Base-by-base conservation (phyloP, 768 basidiomycete species). In the Sarcomyxa edulis region DNA sequence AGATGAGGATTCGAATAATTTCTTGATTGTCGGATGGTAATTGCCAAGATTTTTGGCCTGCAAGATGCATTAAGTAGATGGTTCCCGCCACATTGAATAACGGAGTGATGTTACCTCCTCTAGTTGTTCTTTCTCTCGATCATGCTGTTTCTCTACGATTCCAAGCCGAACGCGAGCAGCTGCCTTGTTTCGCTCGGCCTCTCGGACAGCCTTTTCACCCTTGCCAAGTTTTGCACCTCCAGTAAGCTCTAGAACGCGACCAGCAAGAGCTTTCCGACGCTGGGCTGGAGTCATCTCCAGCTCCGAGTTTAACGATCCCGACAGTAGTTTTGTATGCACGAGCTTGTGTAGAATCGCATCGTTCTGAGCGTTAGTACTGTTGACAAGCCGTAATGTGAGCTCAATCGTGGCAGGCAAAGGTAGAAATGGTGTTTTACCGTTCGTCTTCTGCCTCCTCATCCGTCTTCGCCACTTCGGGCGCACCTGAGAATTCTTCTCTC, bases 31-130 rank as follows among this genome's bases (percentile, higher is more conserved):
- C 26, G 84, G 87, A 48, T 92, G 87, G 54, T 90, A 92, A 55
- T 89, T 91, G 12, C 89, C 89, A 44, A 86, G 45, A 46, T 84
- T 74, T 60, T 90, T 92, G 5, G 87, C 86, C 89, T 92, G 39
- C 22, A 40, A 9, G 42, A 25, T 42, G 6, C 24, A 38, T 46
- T 32, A 46, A 48, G 39, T 20, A 21, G 22, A 27, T 24, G 12
- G 27, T 21, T 42, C 27, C 37, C 32, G 35, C 34, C 28, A 37
- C 12, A 4, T 14, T 27, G 20, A 15, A 24, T 40, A 22, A n/a
- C 41, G 7, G 20, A 14, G 11, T 25, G 32, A 28, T 39, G 55
- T 29, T 29, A 88, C 89, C 78, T 89, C 83, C 52, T 85, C 79
- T 6, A 90, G 60, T 27, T 72, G 53, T 42, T 71, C 71, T 35